Evolutionary conservation across 257 asterid genomes (phyloP).

Genomic region (Nemophila menziesii): DNA sequence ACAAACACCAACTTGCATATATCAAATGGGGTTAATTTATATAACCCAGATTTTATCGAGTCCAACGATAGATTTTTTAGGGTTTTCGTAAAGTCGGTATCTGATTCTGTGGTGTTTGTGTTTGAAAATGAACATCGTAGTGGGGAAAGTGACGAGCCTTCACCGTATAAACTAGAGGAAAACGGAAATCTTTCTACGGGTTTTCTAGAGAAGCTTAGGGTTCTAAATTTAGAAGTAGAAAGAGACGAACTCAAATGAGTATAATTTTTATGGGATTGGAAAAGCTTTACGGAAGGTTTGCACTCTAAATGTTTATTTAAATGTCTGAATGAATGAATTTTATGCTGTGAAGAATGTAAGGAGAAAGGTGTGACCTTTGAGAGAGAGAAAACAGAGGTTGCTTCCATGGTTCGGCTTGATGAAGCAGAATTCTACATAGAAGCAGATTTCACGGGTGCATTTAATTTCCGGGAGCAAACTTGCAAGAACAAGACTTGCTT

Average conservation of each 20-base stretch:
- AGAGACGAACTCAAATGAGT: slow-evolving; percentile 12
- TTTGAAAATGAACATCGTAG: slow-evolving; percentile 13
- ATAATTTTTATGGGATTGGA: slow-evolving; percentile 1
- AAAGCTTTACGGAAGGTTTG: slow-evolving; percentile 19
- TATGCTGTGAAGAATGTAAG: slow-evolving; percentile 7
- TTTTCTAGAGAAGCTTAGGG: slow-evolving; percentile 1
- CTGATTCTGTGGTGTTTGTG: slow-evolving; percentile 16
- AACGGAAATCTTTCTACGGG: slow-evolving; percentile 4
- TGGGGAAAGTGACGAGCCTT: neutral
- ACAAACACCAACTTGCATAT: slow-evolving; percentile 54
- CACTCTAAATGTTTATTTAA: slow-evolving; percentile 36
- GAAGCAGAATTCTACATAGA: neutral
- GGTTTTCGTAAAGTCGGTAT: slow-evolving; percentile 11
- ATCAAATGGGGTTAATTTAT: slow-evolving; percentile 45
- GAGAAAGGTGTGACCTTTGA: slow-evolving; percentile 41
- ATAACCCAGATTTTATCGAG: slow-evolving; percentile 33
- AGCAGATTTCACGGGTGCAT: neutral
- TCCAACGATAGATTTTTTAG: slow-evolving; percentile 30
- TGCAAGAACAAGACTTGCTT: neutral
- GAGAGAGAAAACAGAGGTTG: slow-evolving; percentile 29
- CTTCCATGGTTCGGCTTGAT: slow-evolving; percentile 27
- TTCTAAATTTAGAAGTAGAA: neutral
- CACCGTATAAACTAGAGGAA: slow-evolving; percentile 27
- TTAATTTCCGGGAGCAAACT: neutral
- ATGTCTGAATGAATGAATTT: slow-evolving; percentile 31